Evolutionary conservation across 2,329 filamentous ascomycete species (phyloP), one percentile per base, ranked within the genome.

Genomic region (Trichoderma arundinaceum): DNA sequence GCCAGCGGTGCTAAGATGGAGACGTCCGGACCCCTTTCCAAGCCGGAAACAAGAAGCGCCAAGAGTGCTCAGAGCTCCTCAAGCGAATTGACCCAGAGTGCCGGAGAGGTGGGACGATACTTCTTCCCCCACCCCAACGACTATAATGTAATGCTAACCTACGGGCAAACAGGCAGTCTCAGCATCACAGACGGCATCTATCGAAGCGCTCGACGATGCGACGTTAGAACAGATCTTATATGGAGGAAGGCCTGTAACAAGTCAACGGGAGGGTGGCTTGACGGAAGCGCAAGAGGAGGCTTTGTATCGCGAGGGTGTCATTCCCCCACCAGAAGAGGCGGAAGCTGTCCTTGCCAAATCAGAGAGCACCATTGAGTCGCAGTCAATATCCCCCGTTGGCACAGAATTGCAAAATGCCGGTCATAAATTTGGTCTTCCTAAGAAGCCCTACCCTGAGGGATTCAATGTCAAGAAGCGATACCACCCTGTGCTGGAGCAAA

Each of bases 401-500:
- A 67, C 66, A 22, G 67, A 71, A 32, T 44, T 74, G 32, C 70
- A 76, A 41, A 77, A 77, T 2, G 76, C 82, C 13, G 91, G 91
- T n/a, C 83, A 92, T 75, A 96, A 94, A 75, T 97, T 92, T 73
- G 87, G 86, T 4, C 80, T 92, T 68, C 93, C 93, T 1, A 80
- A 83, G 41, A 79, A 89, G 64, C 88, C 90, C 7, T 81, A 93
- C 60, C 85, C 89, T 9, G 83, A 85, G 62, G 73, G 81, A 35
- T 82, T 74, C 84, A 92, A 79, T 78, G 80, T 94, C 72, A 91
- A 93, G 78, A 83, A 92, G 75, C 88, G 95, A 73, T 96, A 98
- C 75, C 91, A 97, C 75, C 88, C 92, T 1, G 84, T 97, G 7
- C 83, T 98, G 54, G 83, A 90, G 70, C 95, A 97, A 81, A 84